These are phyloP conservation scores for Eutreptiella sp. DNA, from an alignment of 208 protist genomes.

Conservation along the genomic window DNA sequence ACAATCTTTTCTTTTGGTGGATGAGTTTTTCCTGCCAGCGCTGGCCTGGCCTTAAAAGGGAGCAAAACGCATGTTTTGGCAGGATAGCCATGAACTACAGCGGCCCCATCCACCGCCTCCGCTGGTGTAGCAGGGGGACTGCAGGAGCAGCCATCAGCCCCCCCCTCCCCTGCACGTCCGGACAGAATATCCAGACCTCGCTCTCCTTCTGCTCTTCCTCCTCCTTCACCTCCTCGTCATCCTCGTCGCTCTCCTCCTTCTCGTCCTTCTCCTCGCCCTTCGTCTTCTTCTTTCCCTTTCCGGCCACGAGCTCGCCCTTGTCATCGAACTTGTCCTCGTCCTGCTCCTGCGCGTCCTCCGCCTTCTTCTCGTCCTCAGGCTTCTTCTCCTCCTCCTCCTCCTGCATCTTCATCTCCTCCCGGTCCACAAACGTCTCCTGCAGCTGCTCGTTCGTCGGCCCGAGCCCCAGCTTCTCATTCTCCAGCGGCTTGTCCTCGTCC, in stretches of 20 bases:
- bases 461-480: constrained; percentile 24
- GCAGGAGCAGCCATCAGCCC: too few relatives aligned
- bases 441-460: constrained; percentile 34
- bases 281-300: constrained; percentile 14
- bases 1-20: constrained; percentile 14
- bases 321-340: constrained; percentile 46
- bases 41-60: background rate
- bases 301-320: constrained; percentile 31
- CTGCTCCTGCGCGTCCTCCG: constrained; percentile 38
- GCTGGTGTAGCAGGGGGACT: too few relatives aligned
- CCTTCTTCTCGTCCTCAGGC: constrained; percentile 41
- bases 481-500: constrained; percentile 1
- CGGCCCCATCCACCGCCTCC: too few relatives aligned
- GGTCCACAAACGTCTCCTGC: constrained; percentile 28
- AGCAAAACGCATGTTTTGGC: too few relatives aligned
- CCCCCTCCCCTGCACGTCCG: background rate
- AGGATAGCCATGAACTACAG: too few relatives aligned
- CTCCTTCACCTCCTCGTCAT: constrained; percentile 45
- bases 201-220: constrained; percentile 43
- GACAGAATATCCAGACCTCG: constrained; percentile 19
- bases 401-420: constrained; percentile 33
- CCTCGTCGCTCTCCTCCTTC: constrained; percentile 26
- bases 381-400: constrained; percentile 34
- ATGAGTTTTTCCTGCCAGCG: constrained; percentile 13
- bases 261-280: constrained; percentile 11